phyloP scores from a whole-genome alignment of 805 yeast species.

The Candida germanica region DNA sequence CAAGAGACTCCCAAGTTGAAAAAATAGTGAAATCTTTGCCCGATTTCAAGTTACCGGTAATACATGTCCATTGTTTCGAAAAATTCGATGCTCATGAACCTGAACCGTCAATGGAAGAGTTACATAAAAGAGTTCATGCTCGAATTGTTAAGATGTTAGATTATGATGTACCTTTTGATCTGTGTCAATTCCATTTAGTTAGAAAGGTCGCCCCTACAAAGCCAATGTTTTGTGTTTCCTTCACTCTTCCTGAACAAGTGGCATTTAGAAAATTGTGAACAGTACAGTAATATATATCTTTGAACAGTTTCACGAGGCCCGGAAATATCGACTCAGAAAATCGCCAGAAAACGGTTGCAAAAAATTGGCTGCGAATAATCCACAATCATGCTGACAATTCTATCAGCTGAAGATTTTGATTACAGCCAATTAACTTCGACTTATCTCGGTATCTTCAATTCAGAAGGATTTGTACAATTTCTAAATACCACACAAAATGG shows the following conservation, averaged over 20 bases:
- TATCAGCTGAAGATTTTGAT: constrained; percentile 16
- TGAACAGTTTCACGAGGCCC: too few relatives aligned
- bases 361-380: neutral
- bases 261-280: constrained; percentile 42
- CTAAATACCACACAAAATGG: constrained; percentile 56
- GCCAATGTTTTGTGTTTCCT: constrained; percentile 89
- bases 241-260: constrained; percentile 64
- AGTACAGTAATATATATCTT: neutral
- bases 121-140: constrained; percentile 64
- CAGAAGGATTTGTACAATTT: constrained; percentile 33
- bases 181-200: constrained; percentile 71
- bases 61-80: constrained; percentile 91
- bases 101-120: constrained; percentile 66
- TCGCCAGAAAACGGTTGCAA: neutral
- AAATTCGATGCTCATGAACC: constrained; percentile 76
- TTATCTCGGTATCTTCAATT: constrained; percentile 28
- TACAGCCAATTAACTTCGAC: constrained; percentile 25
- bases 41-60: constrained; percentile 60
- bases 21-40: constrained; percentile 33
- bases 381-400: constrained; percentile 18
- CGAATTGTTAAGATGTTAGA: constrained; percentile 43
- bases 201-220: constrained; percentile 96
- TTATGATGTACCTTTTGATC: constrained; percentile 45
- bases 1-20: constrained; percentile 33
- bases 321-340: too few relatives aligned